Evolutionary conservation across 1,139 yeast species (phyloP).

Genomic region (Kurtzmaniella quercitrusa): DNA sequence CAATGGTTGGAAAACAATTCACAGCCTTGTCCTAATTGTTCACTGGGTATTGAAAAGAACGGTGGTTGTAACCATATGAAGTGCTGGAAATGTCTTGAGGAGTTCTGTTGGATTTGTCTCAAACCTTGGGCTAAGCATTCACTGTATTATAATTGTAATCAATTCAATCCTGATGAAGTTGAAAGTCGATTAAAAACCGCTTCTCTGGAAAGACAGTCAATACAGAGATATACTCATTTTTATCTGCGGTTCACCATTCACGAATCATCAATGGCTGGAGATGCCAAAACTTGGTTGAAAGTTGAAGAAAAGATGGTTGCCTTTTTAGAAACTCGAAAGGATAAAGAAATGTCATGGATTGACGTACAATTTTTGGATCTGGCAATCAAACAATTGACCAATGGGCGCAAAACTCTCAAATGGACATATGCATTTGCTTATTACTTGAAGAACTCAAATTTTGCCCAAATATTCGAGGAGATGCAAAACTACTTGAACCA

Average conservation of each 20-base stretch:
- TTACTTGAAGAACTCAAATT: conserved; percentile 50
- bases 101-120: conserved; percentile 93
- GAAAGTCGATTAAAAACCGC: conserved; percentile 29
- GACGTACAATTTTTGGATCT: conserved; percentile 83
- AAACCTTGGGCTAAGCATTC: conserved; percentile 75
- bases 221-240: conserved; percentile 72
- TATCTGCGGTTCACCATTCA: conserved; percentile 76
- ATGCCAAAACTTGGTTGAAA: conserved; percentile 55
- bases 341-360: conserved; percentile 67
- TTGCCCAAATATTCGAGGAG: conserved; percentile 63
- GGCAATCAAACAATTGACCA: conserved; percentile 59
- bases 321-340: conserved; percentile 50
- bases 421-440: conserved; percentile 90
- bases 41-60: conserved; percentile 65
- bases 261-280: conserved; percentile 73
- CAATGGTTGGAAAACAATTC: conserved; percentile 91
- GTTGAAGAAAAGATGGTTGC: conserved; percentile 64
- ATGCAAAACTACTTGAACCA: conserved; percentile 68
- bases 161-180: conserved; percentile 43
- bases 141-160: conserved; percentile 63
- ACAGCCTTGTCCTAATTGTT: conserved; percentile 73
- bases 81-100: conserved; percentile 70
- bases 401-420: conserved; percentile 73
- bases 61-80: conserved; percentile 98
- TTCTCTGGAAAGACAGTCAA: conserved; percentile 34